Evolutionary conservation across 306 rosid species (phyloP), one percentile per base, ranked within the genome.

Genomic region (Casuarina equisetifolia): DNA sequence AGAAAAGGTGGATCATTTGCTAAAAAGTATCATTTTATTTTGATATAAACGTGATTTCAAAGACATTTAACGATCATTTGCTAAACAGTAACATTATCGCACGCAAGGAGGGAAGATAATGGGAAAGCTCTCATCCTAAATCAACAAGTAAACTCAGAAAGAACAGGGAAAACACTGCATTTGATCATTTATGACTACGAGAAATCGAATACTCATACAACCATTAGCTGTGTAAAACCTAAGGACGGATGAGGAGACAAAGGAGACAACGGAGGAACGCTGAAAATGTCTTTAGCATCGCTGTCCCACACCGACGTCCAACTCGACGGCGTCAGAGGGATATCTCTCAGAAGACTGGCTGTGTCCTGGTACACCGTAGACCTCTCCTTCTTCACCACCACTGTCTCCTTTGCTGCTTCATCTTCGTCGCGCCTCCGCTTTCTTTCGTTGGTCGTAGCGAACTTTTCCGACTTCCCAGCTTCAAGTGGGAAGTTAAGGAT

Each of bases 401-500:
- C 81, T 8, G 59, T 78, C 35, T 19, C 78, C n/a, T 70, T 84
- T n/a, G 46, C 73, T 19, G 38, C 79, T 19, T 25, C 79, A n/a
- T 74, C 85, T 0, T 74, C 83, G 36, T 55, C 80, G 42, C 93
- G 91, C 15, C 79, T 73, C 0, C 93, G 90, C 77, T 89, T 91
- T 12, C 38, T 85, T 1, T 81, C 84, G 1, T 69, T 75, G 3
- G 25, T 53, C 35, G 61, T 43, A 5, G 6, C 16, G 10, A n/a
- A 62, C 1, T 13, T 49, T 12, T 8, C 71, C 12, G 72, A 43
- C 25, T 76, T 75, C 2, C 84, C 84, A 1, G 85, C 88, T 44
- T 93, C 98, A 2, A 91, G 79, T 0, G 98, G 98, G 39, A 93
- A 93, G 54, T 93, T 93, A 9, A 93, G 88, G 40, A 93, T 93